Evolutionary conservation across 1,139 yeast species (phyloP), one percentile per base, ranked within the genome.

Genomic region (Taphrina deformans): DNA sequence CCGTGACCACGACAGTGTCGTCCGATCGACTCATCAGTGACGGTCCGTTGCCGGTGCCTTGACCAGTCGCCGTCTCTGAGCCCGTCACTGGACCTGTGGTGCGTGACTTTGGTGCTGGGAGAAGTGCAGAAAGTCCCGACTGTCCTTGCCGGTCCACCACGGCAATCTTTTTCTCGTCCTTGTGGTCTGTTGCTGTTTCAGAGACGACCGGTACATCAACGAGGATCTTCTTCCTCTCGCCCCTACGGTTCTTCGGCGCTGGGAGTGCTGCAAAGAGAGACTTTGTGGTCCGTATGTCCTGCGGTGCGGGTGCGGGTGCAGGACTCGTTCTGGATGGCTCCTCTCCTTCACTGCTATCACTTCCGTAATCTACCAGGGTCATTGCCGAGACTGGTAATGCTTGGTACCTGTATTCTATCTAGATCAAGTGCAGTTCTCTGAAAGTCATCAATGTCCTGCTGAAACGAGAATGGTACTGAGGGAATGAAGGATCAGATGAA

Each of bases 361-460:
- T 58, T 23, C 56, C 56, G 18, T 58, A 58, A 26, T 58, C 48
- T 16, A 58, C 63, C 18, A 58, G 35, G 12, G 35, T 41, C 63
- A 58, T 58, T n/a, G n/a, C n/a, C n/a, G n/a, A n/a, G n/a, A n/a
- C n/a, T n/a, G n/a, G n/a, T n/a, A n/a, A n/a, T n/a, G n/a, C n/a
- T n/a, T n/a, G n/a, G n/a, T n/a, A n/a, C n/a, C n/a, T n/a, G n/a
- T n/a, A n/a, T n/a, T n/a, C n/a, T n/a, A n/a, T n/a, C n/a, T n/a
- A n/a, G n/a, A n/a, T n/a, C n/a, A n/a, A n/a, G n/a, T n/a, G n/a
- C n/a, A n/a, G n/a, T n/a, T n/a, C n/a, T n/a, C n/a, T n/a, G n/a
- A n/a, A n/a, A n/a, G n/a, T n/a, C n/a, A n/a, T n/a, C n/a, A n/a
- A n/a, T n/a, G n/a, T n/a, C n/a, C n/a, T n/a, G n/a, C n/a, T n/a